These are phyloP conservation scores for Aspergillus sergii DNA, from an alignment of 2,329 filamentous ascomycete species.

Conservation along the genomic window DNA sequence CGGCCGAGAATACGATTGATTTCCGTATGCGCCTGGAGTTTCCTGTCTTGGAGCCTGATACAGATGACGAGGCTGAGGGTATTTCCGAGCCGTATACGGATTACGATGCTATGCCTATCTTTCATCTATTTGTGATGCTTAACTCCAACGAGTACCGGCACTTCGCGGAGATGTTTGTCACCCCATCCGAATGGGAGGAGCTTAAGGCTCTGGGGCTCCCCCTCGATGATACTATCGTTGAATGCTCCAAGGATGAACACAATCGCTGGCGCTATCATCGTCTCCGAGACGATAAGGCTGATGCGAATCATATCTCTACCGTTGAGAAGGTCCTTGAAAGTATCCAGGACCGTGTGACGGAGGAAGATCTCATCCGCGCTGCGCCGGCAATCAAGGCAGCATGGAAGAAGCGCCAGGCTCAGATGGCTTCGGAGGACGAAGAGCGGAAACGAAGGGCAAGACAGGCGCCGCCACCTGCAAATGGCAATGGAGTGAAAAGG, in stretches of 20 bases:
- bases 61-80: conserved; percentile 68
- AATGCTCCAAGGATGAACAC: conserved; percentile 78
- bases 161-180: conserved; percentile 70
- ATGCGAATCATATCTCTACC: conserved; percentile 85
- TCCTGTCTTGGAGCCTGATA: conserved; percentile 68
- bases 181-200: conserved; percentile 77
- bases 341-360: conserved; percentile 81
- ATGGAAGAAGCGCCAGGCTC: conserved; percentile 70
- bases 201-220: conserved; percentile 74
- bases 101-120: conserved; percentile 77
- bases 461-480: conserved; percentile 28
- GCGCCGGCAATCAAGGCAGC: conserved; percentile 73
- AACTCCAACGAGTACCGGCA: conserved; percentile 66
- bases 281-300: conserved; percentile 88
- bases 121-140: conserved; percentile 71
- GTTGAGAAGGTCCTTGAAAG: conserved; percentile 86
- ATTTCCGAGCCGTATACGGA: conserved; percentile 67
- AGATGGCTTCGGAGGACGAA: conserved; percentile 27
- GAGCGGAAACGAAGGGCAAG: conserved; percentile 30
- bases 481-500: conserved; percentile 43
- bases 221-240: conserved; percentile 84
- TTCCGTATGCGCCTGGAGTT: conserved; percentile 81
- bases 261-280: conserved; percentile 83
- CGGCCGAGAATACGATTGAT: conserved; percentile 92
- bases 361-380: conserved; percentile 74